Base-by-base conservation (phyloP, 345 rosid genomes). In the Lumnitzera racemosa region DNA sequence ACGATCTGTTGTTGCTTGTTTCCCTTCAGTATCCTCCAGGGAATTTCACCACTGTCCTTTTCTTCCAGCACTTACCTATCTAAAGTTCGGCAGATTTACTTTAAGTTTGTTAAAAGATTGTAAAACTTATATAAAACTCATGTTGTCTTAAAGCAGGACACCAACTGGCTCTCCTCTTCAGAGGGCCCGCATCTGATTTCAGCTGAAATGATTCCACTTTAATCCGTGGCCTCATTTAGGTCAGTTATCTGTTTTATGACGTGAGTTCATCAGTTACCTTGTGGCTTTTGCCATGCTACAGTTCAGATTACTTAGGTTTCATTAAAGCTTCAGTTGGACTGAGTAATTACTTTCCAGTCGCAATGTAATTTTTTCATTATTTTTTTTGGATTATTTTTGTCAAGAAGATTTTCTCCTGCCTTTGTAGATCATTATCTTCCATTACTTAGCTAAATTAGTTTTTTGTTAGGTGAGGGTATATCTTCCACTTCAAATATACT, bases 151-250 rank as follows among this genome's bases (percentile, higher is more conserved):
- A 92, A 92, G 90, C 97, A 92, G 97, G 98, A 81, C 81, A 70
- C 74, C 84, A 64, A 82, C 94, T 74, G 96, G 96, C 96, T 91
- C 98, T 91, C 91, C 78, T 81, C 43, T 81, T 83, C 84, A 84
- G 87, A 86, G 86, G 84, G 88, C 91, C 96, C 85, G 94, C 87
- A 85, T 87, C 88, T 89, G 85, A 82, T 75, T 78, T 81, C 96
- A 76, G 96, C 84, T 87, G 90, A 89, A 90, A 89, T 92, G 96
- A 87, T 85, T 78, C 91, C 94, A 87, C 94, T 84, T 80, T 81
- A 81, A 78, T 83, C 78, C 86, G 83, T 92, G 98, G 97, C 97
- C 89, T 89, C 97, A 87, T 83, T 92, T 90, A 90, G 97, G 97
- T 90, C 96, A 94, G 97, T 90, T 78, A 68, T 82, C 82, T 77